These are phyloP conservation scores for Xylaria sp. DNA, from an alignment of 2,329 filamentous ascomycete species.

Conservation along the genomic window DNA sequence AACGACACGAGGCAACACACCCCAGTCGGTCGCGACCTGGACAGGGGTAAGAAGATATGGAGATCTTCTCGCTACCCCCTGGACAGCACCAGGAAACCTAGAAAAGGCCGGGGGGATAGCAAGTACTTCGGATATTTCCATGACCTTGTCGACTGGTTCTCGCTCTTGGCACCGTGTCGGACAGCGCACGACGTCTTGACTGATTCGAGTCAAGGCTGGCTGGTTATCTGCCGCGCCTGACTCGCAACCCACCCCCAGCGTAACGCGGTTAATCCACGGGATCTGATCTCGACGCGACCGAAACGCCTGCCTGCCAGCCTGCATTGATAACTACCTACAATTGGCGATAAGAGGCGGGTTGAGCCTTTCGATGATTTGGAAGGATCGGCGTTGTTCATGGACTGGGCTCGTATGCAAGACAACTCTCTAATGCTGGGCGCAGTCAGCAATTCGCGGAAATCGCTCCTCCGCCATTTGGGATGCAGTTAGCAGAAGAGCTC, in stretches of 20 bases:
- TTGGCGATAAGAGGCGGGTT: not conserved
- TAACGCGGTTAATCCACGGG: not conserved
- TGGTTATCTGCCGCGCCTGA: not conserved
- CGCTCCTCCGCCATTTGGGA: not conserved
- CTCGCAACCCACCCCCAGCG: not conserved
- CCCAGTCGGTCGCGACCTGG: not conserved
- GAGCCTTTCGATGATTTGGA: not conserved
- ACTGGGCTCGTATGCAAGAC: not conserved
- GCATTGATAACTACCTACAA: not conserved
- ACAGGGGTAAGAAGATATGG: not conserved
- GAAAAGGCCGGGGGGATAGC: not conserved
- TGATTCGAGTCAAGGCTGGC: not conserved
- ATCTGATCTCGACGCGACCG: not conserved
- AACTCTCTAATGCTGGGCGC: not conserved
- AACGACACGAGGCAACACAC: not conserved
- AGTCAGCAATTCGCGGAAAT: not conserved
- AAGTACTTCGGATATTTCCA: no score
- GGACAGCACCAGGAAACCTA: not conserved
- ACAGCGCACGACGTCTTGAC: not conserved
- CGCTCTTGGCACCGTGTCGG: not conserved
- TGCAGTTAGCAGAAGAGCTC: not conserved
- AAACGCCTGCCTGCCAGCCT: not conserved
- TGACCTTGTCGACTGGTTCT: not conserved
- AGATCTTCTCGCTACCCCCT: not conserved
- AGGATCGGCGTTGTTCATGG: not conserved